phyloP scores from a whole-genome alignment of 768 basidiomycete species.

The Trametes elegans region DNA sequence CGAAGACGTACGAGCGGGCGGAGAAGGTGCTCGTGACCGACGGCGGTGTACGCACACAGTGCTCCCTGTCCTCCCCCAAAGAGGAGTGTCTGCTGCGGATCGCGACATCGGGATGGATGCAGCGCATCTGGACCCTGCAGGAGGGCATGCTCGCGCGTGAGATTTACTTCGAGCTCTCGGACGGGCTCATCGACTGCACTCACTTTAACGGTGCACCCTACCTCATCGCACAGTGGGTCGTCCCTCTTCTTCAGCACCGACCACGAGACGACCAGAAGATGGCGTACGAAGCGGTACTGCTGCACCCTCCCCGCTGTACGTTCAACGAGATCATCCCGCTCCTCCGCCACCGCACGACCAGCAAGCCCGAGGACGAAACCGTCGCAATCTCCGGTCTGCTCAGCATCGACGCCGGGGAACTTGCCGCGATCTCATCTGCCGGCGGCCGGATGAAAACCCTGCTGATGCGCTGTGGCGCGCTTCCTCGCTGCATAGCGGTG shows the following conservation, averaged over 20 bases:
- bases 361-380: neutral
- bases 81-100: constrained; percentile 6
- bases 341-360: constrained; percentile 1
- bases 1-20: constrained; percentile 10
- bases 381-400: constrained; percentile 4
- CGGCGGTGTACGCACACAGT: constrained; percentile 1
- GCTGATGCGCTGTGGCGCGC: too few relatives aligned
- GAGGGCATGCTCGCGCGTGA: constrained; percentile 8
- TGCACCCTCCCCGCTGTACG: neutral
- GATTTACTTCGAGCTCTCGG: constrained; percentile 6
- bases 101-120: constrained; percentile 11
- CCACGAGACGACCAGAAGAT: neutral
- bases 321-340: neutral
- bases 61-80: neutral
- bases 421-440: too few relatives aligned
- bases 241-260: neutral
- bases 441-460: too few relatives aligned
- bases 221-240: neutral
- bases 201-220: neutral
- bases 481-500: too few relatives aligned
- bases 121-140: constrained; percentile 14
- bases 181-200: neutral
- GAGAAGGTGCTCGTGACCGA: constrained; percentile 14
- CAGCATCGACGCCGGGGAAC: neutral
- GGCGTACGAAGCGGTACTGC: neutral